Conservation (phyloP, 2,329 filamentous ascomycete genomes). For the Penicillium hesseltinei region DNA sequence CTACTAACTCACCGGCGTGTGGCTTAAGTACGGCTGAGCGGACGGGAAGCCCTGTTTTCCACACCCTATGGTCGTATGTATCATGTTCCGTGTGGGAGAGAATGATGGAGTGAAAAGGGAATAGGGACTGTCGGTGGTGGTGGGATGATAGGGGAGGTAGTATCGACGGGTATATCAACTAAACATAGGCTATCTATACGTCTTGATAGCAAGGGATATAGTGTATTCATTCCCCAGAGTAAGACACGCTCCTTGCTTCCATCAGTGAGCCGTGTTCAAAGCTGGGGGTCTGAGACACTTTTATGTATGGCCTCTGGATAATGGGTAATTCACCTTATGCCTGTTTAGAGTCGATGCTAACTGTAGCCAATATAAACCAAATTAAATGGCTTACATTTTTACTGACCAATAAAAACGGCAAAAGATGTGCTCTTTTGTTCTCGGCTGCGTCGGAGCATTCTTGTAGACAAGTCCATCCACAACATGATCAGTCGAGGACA, state of each 20-base stretch:
- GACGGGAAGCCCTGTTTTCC: no score
- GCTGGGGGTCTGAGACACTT: neutral
- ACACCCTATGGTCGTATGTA: no score
- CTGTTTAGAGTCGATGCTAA: neutral
- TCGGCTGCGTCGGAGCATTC: conserved; percentile 1
- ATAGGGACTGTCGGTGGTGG: no score
- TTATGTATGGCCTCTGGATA: neutral
- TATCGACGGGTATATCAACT: no score
- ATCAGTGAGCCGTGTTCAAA: neutral
- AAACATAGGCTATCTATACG: neutral
- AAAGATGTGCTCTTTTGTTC: neutral
- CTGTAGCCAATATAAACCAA: neutral
- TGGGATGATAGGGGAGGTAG: no score
- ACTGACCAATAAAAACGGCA: neutral
- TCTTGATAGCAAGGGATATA: neutral
- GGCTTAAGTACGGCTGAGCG: no score
- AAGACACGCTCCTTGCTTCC: neutral
- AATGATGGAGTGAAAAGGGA: no score
- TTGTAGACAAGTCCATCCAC: neutral
- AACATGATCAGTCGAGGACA: conserved; percentile 3
- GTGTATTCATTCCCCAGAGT: neutral
- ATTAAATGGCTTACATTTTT: neutral
- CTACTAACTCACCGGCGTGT: no score
- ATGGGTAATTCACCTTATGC: neutral
- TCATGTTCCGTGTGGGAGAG: no score